phyloP scores from a whole-genome alignment of 1,284 basidiomycete genomes.

The Tilletia walkeri region DNA sequence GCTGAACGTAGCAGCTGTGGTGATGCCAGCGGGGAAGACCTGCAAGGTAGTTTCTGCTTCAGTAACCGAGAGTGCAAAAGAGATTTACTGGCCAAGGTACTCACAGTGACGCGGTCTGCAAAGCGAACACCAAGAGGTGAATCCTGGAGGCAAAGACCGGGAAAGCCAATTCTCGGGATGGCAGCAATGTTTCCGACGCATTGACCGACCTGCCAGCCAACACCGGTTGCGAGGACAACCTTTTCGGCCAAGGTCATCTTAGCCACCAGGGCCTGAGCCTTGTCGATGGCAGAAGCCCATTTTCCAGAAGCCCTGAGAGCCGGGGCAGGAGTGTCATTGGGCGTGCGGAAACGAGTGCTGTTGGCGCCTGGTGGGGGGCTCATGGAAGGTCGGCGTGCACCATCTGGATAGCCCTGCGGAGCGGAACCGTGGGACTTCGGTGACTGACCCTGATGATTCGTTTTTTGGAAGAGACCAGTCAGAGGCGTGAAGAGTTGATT shows the following conservation, averaged over 20 bases:
- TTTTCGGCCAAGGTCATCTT: conserved; percentile 59
- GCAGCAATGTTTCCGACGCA: conserved; percentile 47
- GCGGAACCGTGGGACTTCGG: background rate
- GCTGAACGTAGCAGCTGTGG: conserved; percentile 70
- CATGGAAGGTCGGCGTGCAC: conserved; percentile 3
- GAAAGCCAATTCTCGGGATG: conserved; percentile 66
- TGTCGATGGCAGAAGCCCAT: conserved; percentile 67
- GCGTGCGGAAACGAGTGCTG: conserved; percentile 3
- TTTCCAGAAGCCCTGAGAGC: conserved; percentile 25
- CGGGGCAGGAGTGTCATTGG: conserved; percentile 26
- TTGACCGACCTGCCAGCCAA: conserved; percentile 27
- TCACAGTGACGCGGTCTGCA: conserved; percentile 52
- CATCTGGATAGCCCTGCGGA: background rate
- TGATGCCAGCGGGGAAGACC: conserved; percentile 70
- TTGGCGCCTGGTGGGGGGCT: conserved; percentile 8
- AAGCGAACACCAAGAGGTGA: conserved; percentile 64
- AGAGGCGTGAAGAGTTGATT: conserved; percentile 6
- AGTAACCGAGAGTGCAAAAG: background rate
- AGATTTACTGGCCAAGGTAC: no score
- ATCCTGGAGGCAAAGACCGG: conserved; percentile 67
- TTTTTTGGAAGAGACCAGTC: conserved; percentile 7
- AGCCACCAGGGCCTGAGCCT: conserved; percentile 55
- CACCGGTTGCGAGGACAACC: conserved; percentile 58
- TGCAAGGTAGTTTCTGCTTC: background rate
- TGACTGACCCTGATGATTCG: conserved; percentile 6